phyloP scores from a whole-genome alignment of 805 yeast species.

The Candida qinlingensis region DNA sequence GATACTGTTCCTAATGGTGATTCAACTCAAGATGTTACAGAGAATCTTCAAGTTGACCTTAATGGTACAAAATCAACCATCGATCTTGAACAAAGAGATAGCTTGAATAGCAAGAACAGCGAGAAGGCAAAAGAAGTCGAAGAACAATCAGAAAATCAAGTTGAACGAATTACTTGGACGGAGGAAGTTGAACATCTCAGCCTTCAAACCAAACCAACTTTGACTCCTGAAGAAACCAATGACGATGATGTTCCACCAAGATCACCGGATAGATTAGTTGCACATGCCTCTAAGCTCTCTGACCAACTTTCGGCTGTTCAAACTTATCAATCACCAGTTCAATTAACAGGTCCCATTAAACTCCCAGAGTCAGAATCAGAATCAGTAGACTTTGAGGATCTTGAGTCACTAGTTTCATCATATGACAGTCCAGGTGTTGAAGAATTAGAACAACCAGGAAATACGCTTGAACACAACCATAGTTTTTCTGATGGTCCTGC shows the following conservation, averaged over 20 bases:
- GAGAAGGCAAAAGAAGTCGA: too few species aligned
- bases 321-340: not conserved
- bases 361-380: not conserved
- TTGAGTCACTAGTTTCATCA: conserved; percentile 25
- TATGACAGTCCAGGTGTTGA: conserved; percentile 17
- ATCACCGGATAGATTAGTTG: conserved; percentile 3
- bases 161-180: not conserved
- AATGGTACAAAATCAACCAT: not conserved
- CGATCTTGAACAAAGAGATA: not conserved
- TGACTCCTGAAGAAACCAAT: not conserved
- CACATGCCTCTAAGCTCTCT: too few species aligned
- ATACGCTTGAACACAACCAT: conserved; percentile 5
- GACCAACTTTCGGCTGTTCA: not conserved
- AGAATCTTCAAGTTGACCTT: too few species aligned
- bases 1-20: not conserved
- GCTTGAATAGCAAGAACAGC: too few species aligned
- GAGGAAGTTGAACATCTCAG: not conserved
- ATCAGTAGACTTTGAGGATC: conserved; percentile 16
- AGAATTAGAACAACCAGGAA: conserved; percentile 8
- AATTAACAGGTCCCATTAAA: not conserved
- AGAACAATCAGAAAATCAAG: not conserved
- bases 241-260: conserved; percentile 5
- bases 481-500: conserved; percentile 19
- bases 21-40: too few species aligned
- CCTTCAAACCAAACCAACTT: not conserved